Conservation (phyloP, 2,329 filamentous ascomycete species). For the Alternaria triticina region DNA sequence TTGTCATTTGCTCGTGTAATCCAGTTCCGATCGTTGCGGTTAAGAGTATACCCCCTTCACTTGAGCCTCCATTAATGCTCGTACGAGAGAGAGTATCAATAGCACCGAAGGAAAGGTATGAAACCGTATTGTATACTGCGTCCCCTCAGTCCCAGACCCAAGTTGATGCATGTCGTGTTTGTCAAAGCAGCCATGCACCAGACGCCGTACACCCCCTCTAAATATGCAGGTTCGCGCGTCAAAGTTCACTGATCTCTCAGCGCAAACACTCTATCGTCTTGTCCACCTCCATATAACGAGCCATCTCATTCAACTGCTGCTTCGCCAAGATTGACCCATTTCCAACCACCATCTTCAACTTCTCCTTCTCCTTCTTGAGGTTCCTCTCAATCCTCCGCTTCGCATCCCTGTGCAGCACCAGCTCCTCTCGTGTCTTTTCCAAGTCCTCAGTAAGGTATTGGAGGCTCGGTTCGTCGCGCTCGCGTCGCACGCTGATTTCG, state of each 20-base stretch:
- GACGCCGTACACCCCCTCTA: not conserved
- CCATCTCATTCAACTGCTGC: slow-evolving; percentile 1
- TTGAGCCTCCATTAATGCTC: not conserved
- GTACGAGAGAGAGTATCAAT: not conserved
- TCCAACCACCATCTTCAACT: not conserved
- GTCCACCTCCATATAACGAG: not conserved
- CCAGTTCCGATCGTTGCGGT: too few species aligned
- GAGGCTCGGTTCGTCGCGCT: slow-evolving; percentile 5
- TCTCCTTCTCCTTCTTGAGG: not conserved
- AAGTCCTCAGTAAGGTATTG: not conserved
- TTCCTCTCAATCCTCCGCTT: not conserved
- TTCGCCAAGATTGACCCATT: not conserved
- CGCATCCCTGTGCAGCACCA: not conserved
- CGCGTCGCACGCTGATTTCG: not conserved
- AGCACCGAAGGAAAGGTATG: not conserved
- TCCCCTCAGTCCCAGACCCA: not conserved
- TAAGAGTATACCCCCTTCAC: not conserved
- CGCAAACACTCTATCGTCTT: not conserved
- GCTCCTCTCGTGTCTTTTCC: not conserved
- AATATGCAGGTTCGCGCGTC: not conserved
- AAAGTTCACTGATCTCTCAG: not conserved
- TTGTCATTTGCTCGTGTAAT: not conserved
- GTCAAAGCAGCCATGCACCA: not conserved
- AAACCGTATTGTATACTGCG: not conserved
- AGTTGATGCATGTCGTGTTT: not conserved